Evolutionary conservation across 192 early-diverging fungal species (phyloP).

Genomic region (Backusella sp.): DNA sequence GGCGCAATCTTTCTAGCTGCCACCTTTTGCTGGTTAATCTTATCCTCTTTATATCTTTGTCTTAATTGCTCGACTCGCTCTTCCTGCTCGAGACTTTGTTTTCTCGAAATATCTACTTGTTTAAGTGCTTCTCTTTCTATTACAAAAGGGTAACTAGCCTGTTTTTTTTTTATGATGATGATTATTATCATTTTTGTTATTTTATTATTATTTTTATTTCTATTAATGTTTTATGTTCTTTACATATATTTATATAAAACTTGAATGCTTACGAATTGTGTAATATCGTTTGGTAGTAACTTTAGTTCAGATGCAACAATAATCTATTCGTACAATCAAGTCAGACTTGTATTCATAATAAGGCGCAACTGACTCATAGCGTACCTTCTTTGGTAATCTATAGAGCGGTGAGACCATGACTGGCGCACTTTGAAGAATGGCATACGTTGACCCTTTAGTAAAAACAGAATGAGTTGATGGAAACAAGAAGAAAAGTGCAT

Average conservation of each 20-base stretch:
- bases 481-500: not conserved
- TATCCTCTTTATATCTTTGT: constrained; percentile 39
- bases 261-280: constrained; percentile 7
- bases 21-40: constrained; percentile 45
- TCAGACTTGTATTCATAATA: not conserved
- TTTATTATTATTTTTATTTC: not conserved
- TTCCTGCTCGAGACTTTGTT: constrained; percentile 31
- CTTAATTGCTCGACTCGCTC: constrained; percentile 32
- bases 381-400: constrained; percentile 34
- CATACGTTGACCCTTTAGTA: constrained; percentile 24
- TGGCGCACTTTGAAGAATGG: constrained; percentile 33
- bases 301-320: constrained; percentile 17
- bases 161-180: not conserved
- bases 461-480: not conserved
- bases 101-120: constrained; percentile 37
- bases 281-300: constrained; percentile 23
- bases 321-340: constrained; percentile 12
- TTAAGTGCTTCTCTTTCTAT: constrained; percentile 50
- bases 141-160: constrained; percentile 46
- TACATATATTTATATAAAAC: not conserved
- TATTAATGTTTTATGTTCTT: not conserved
- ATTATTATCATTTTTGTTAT: not conserved
- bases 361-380: not conserved
- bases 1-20: constrained; percentile 61
- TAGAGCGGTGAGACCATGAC: constrained; percentile 38